Conservation (phyloP, 495 filamentous ascomycete genomes). For the Bryoglossum gracile region DNA sequence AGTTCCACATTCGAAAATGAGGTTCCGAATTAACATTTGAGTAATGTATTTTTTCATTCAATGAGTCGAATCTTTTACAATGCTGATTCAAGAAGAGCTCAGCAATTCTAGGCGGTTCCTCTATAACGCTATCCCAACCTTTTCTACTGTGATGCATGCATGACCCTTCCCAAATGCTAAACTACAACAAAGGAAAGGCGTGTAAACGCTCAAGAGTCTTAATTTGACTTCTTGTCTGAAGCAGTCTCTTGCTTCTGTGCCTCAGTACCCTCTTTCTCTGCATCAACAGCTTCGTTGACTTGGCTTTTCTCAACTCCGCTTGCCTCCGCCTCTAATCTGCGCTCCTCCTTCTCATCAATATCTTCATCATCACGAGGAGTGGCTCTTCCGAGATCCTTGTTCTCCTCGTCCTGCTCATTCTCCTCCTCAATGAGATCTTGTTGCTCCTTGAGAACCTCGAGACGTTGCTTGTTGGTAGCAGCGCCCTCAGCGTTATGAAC, state of each 20-base stretch:
- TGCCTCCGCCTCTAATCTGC: conserved; percentile 25
- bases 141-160: conserved; percentile 15
- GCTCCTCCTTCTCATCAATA: conserved; percentile 55
- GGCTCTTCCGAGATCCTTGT: conserved; percentile 58
- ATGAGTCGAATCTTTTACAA: conserved; percentile 19
- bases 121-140: conserved; percentile 15
- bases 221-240: conserved; percentile 10
- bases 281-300: conserved; percentile 18
- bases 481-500: conserved; percentile 95
- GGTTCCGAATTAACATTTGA: background rate
- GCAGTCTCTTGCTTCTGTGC: conserved; percentile 9
- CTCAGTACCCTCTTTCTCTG: conserved; percentile 20
- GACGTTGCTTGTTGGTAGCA: conserved; percentile 96
- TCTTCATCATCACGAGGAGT: conserved; percentile 82
- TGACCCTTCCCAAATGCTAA: conserved; percentile 11
- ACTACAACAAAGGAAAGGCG: conserved; percentile 23
- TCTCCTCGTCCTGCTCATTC: conserved; percentile 79
- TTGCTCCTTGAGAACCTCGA: conserved; percentile 99
- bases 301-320: conserved; percentile 14
- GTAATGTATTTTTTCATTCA: background rate
- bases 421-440: conserved; percentile 97
- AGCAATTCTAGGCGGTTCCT: conserved; percentile 18
- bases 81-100: conserved; percentile 6
- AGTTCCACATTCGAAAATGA: background rate
- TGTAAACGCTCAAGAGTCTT: background rate